These are phyloP conservation scores for Dothideomycetidae sp. DNA, from an alignment of 2,329 filamentous ascomycete species.

Conservation along the genomic window DNA sequence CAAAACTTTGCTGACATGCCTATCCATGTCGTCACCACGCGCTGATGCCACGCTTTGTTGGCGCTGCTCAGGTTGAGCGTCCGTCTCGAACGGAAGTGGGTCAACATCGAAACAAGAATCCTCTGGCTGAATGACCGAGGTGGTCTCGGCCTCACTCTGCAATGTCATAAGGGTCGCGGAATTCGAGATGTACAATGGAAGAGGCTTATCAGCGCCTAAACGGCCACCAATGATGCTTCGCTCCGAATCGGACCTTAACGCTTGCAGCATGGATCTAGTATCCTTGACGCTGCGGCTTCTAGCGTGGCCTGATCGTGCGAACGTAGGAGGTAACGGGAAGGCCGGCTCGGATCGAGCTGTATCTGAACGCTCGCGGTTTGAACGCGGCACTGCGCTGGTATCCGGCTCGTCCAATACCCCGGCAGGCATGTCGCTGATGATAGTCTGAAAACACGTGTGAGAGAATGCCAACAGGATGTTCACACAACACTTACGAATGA, in stretches of 20 bases:
- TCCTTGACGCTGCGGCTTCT: conserved; percentile 6
- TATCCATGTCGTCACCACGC: conserved; percentile 58
- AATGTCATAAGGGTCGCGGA: not conserved
- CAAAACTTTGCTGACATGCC: conserved; percentile 25
- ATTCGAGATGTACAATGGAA: conserved; percentile 1
- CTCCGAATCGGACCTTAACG: conserved; percentile 11
- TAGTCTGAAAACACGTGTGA: too few relatives aligned
- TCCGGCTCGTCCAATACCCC: too few relatives aligned
- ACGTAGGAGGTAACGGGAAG: conserved; percentile 5
- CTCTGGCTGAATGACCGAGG: not conserved
- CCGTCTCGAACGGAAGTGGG: too few relatives aligned
- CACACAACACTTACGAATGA: too few relatives aligned
- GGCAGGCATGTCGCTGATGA: too few relatives aligned
- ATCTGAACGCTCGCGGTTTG: conserved; percentile 3
- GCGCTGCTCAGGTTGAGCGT: conserved; percentile 6
- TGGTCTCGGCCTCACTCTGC: not conserved
- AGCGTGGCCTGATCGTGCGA: conserved; percentile 3
- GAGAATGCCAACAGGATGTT: too few relatives aligned
- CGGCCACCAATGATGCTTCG: conserved; percentile 3
- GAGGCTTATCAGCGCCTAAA: conserved; percentile 7
- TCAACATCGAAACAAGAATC: too few relatives aligned
- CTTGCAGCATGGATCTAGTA: conserved; percentile 4
- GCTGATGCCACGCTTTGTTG: conserved; percentile 4
- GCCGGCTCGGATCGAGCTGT: conserved; percentile 6
- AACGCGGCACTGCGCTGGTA: too few relatives aligned